Conservation (phyloP, 2,329 filamentous ascomycete species). For the Fusarium cyanostomum region DNA sequence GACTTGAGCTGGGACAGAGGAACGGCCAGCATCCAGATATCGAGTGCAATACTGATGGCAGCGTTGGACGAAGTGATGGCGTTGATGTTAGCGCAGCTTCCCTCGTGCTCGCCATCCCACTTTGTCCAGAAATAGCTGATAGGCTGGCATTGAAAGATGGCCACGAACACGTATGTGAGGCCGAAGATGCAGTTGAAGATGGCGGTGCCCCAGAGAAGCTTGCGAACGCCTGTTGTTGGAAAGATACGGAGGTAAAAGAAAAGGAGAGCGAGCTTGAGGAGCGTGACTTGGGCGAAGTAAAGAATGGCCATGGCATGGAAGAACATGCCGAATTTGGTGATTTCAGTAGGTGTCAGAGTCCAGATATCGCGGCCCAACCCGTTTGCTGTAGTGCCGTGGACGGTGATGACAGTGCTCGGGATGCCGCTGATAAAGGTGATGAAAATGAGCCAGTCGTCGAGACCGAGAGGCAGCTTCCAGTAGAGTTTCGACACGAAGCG, state of each 20-base stretch:
- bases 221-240: slow-evolving; percentile 50
- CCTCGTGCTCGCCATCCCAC: slow-evolving; percentile 59
- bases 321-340: slow-evolving; percentile 55
- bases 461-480: slow-evolving; percentile 47
- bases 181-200: slow-evolving; percentile 52
- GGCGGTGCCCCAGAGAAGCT: slow-evolving; percentile 55
- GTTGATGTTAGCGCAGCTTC: slow-evolving; percentile 61
- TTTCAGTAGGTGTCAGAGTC: slow-evolving; percentile 53
- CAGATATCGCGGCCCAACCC: slow-evolving; percentile 63
- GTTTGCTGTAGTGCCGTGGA: slow-evolving; percentile 46
- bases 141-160: slow-evolving; percentile 62
- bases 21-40: slow-evolving; percentile 61
- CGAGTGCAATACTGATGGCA: slow-evolving; percentile 61
- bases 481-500: slow-evolving; percentile 52
- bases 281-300: slow-evolving; percentile 57
- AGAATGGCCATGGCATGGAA: slow-evolving; percentile 56
- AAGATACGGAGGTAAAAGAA: slow-evolving; percentile 67
- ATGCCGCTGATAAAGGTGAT: slow-evolving; percentile 42
- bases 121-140: slow-evolving; percentile 62
- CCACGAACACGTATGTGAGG: slow-evolving; percentile 53
- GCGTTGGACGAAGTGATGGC: slow-evolving; percentile 62
- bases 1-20: slow-evolving; percentile 57
- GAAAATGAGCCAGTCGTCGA: slow-evolving; percentile 52
- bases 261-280: slow-evolving; percentile 62
- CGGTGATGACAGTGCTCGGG: slow-evolving; percentile 45